Conservation (phyloP, 371 early-diverging fungal genomes). For the Apophysomyces ossiformis region DNA sequence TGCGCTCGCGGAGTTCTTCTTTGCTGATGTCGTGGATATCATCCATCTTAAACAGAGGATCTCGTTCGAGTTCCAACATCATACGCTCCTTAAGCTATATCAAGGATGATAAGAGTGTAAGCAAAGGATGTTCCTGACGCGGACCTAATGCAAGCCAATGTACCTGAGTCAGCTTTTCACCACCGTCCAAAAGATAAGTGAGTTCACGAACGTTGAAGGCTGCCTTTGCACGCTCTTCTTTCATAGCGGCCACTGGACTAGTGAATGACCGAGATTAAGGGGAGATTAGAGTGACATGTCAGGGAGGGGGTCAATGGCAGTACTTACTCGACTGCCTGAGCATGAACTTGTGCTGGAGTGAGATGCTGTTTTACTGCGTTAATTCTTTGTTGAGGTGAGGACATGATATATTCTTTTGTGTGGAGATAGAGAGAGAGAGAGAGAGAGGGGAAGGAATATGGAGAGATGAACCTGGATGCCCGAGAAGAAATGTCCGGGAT, state of each 20-base stretch:
- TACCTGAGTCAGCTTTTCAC: slow-evolving; percentile 65
- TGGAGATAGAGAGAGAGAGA: neutral
- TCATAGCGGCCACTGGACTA: slow-evolving; percentile 52
- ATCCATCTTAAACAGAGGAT: slow-evolving; percentile 83
- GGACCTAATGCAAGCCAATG: neutral
- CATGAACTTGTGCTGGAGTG: slow-evolving; percentile 29
- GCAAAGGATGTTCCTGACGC: too few species aligned
- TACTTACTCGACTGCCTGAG: slow-evolving; percentile 36
- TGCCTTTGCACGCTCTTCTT: slow-evolving; percentile 78
- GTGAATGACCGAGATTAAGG: neutral
- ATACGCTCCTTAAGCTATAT: slow-evolving; percentile 75
- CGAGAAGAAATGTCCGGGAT: neutral
- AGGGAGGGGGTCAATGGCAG: neutral
- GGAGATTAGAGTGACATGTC: neutral
- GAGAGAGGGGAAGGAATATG: neutral
- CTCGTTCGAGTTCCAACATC: slow-evolving; percentile 89
- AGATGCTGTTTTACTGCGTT: slow-evolving; percentile 36
- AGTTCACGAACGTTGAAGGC: slow-evolving; percentile 78
- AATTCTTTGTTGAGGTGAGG: slow-evolving; percentile 22
- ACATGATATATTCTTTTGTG: slow-evolving; percentile 5
- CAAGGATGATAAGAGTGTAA: neutral
- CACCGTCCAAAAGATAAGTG: slow-evolving; percentile 86
- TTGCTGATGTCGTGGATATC: slow-evolving; percentile 82
- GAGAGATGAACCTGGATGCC: neutral
- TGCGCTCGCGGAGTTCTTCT: slow-evolving; percentile 80